Evolutionary conservation across 2,329 filamentous ascomycete genomes (phyloP), one percentile per base, ranked within the genome.

Genomic region (Paraconiothyrium sp.): DNA sequence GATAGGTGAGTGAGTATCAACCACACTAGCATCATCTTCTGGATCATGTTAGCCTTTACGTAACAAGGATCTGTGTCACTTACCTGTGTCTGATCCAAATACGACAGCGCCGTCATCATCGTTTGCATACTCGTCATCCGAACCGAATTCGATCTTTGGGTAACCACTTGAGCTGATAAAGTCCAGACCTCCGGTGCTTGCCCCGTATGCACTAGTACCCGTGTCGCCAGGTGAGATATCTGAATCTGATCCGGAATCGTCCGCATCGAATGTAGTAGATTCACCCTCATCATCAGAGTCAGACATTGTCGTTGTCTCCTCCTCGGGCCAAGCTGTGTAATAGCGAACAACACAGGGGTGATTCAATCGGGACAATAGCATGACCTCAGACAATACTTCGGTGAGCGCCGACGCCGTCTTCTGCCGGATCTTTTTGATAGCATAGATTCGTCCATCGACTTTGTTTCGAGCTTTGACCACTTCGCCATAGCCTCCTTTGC

Each of bases 401-500:
- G 91, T 94, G 43, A 98, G 83, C 5, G 85, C 83, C 11, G 89
- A 86, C 30, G 91, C 87, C 0, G 92, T 92, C 55, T 90, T 90
- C 68, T 95, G 92, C 1, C 89, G 92, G 64, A 99, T 95, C 76
- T 98, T 97, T 78, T 99, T 99, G 75, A 99, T 92, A 20, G 95
- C 95, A 79, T 98, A 99, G 47, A 96, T 90, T 60, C 94, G 92
- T 0, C 92, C 92, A 75, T 98, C 95, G 4, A 97, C 87, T 80
- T 95, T 97, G 78, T 97, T 97, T 35, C 94, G 88, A 2, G 94
- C 94, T 77, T 97, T 96, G 58, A 98, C 93, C 24, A 99, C 95
- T 79, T 97, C 93, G 5, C 95, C 95, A 79, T 97, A 99, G 0
- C 94, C 95, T 47, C 95, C 95, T 76, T 94, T 96, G 3, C 95